Percentiles rank a stretch among this genome's conserved stretches.
Evolutionary conservation across 2,329 filamentous ascomycete genomes (phyloP).

Genomic region (Cladophialophora exuberans): DNA sequence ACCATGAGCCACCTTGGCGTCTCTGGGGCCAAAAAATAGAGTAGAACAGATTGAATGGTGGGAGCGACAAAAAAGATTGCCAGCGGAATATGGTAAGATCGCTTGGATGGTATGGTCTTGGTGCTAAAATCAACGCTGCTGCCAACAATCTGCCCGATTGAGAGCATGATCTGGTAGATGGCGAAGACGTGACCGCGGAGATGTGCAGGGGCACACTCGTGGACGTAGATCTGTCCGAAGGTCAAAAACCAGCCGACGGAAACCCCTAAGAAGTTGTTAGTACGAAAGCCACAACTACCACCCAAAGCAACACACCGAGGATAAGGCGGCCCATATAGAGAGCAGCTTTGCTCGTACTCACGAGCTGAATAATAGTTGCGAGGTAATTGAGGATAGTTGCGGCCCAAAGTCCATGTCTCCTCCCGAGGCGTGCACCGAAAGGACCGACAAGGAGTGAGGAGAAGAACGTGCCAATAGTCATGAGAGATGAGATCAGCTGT

Average conservation of each 20-base stretch:
- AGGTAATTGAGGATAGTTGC: background rate
- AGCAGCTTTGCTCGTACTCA: conserved; percentile 43
- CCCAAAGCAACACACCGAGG: no score
- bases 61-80: conserved; percentile 21
- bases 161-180: conserved; percentile 36
- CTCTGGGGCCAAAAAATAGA: conserved; percentile 35
- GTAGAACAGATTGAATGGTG: conserved; percentile 1
- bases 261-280: no score
- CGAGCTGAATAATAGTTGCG: conserved; percentile 43
- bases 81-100: conserved; percentile 24
- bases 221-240: conserved; percentile 53
- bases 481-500: conserved; percentile 54
- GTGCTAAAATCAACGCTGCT: conserved; percentile 16
- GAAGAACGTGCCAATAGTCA: conserved; percentile 52
- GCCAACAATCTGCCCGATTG: conserved; percentile 37
- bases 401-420: conserved; percentile 47
- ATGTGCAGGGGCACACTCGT: conserved; percentile 53
- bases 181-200: conserved; percentile 53
- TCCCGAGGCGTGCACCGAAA: conserved; percentile 46
- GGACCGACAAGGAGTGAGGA: conserved; percentile 49
- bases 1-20: conserved; percentile 60
- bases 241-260: conserved; percentile 51
- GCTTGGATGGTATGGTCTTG: conserved; percentile 3
- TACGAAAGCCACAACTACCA: no score
- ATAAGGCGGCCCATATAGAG: conserved; percentile 53